Percentiles rank a stretch among this genome's conserved stretches.
Evolutionary conservation across 2,329 filamentous ascomycete genomes (phyloP).

Genomic region (Fusarium oligoseptatum): DNA sequence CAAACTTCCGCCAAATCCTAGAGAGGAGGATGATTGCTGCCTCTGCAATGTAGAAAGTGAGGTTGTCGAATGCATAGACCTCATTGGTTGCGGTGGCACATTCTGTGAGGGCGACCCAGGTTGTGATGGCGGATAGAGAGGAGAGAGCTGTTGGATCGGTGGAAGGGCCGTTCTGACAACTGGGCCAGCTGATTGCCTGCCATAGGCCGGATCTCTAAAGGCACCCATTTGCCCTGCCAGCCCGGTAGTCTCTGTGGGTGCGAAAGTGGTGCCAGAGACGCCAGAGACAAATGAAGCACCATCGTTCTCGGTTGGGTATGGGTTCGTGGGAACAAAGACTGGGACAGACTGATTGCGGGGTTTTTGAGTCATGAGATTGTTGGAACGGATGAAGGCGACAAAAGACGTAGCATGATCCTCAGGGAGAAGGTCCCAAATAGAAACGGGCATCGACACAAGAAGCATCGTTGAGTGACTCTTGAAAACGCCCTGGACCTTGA

Average conservation of each 20-base stretch:
- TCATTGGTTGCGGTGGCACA: constrained; percentile 30
- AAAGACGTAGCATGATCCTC: constrained; percentile 70
- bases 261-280: constrained; percentile 52
- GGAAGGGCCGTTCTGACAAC: constrained; percentile 21
- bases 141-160: constrained; percentile 39
- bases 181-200: constrained; percentile 26
- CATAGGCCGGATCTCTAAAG: constrained; percentile 38
- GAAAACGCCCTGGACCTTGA: constrained; percentile 72
- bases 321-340: constrained; percentile 41
- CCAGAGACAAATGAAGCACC: constrained; percentile 49
- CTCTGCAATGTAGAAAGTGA: constrained; percentile 43
- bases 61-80: constrained; percentile 40
- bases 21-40: constrained; percentile 38
- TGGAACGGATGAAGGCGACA: constrained; percentile 70
- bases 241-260: constrained; percentile 47
- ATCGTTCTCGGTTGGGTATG: constrained; percentile 42
- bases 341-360: constrained; percentile 37
- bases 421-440: constrained; percentile 71
- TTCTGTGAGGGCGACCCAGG: constrained; percentile 42
- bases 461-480: constrained; percentile 72
- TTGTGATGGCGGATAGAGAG: constrained; percentile 29
- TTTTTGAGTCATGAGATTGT: constrained; percentile 61
- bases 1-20: constrained; percentile 45
- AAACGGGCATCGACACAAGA: constrained; percentile 69
- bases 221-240: constrained; percentile 36